Evolutionary conservation across 768 basidiomycete species (phyloP), one percentile per base, ranked within the genome.

Genomic region (Mycena vitilis): DNA sequence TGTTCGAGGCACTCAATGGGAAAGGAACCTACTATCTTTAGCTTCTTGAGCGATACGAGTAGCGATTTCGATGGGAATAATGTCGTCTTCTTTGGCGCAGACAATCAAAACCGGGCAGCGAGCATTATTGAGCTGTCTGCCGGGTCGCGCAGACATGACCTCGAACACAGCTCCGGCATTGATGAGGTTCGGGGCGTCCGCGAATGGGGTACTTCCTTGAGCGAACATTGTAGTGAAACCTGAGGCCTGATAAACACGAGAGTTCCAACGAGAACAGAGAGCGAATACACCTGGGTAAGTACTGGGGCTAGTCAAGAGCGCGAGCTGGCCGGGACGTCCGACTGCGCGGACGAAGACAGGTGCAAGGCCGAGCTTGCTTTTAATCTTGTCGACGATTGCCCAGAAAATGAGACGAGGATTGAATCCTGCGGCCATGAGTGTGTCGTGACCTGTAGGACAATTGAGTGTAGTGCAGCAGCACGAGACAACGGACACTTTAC

Each of bases 21-120:
- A 40, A 6, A 52, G 37, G 18, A 15, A 71, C 75, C 40, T 23
- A 76, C 75, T 65, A 22, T 68, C 65, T n/a, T 42, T 48, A 13
- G 74, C 73, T n/a, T 47, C 56, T 18, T 23, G 51, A 40, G 66
- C 74, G 11, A 75, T 45, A 23, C 68, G 57, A n/a, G 61, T 16
- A 13, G 66, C 71, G 10, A 75, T 69, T 7, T 49, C 23, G 15
- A 45, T 18, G 2, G 75, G 73, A 18, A 76, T 54, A 16, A 72
- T 57, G 63, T 77, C 76, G 60, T 77, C 75, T 4, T 73, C 68
- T 60, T 68, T 37, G 1, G 73, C 52, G 6, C 34, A 45, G 15
- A 77, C 75, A 23, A 76, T 16, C 36, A 77, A 55, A 9, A 73
- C 51, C 25, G 70, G 74, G 48, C 70, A n/a, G n/a, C n/a, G n/a